Conservation (phyloP, 2,329 filamentous ascomycete species). For the Huntiella omanensis region DNA sequence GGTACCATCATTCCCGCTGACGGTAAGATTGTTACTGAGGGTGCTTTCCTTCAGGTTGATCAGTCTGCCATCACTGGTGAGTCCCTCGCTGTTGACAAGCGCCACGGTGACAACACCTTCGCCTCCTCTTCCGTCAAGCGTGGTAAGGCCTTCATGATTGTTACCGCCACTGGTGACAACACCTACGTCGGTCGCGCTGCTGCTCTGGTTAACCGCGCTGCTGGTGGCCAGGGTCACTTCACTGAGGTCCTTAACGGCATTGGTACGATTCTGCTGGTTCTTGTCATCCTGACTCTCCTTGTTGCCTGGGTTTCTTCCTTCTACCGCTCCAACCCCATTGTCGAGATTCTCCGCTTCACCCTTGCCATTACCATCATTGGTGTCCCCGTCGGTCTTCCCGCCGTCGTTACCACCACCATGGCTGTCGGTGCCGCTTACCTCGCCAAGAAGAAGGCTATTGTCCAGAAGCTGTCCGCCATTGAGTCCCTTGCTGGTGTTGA, state of each 20-base stretch:
- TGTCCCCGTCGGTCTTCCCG: conserved; percentile 82
- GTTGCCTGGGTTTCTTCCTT: conserved; percentile 75
- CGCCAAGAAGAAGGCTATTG: conserved; percentile 81
- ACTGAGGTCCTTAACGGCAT: conserved; percentile 81
- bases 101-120: conserved; percentile 62
- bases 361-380: conserved; percentile 80
- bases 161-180: conserved; percentile 72
- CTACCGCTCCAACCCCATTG: conserved; percentile 69
- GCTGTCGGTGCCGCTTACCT: conserved; percentile 82
- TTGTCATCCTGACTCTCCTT: conserved; percentile 64
- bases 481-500: conserved; percentile 84
- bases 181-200: conserved; percentile 82
- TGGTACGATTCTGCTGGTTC: conserved; percentile 56
- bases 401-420: conserved; percentile 88
- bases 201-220: conserved; percentile 63
- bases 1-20: conserved; percentile 84
- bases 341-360: conserved; percentile 65
- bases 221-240: conserved; percentile 63
- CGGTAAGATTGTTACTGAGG: conserved; percentile 66
- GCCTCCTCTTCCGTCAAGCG: conserved; percentile 80
- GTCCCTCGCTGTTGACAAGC: conserved; percentile 80
- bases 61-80: conserved; percentile 86
- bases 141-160: conserved; percentile 66
- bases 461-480: conserved; percentile 81
- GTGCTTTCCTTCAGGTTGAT: conserved; percentile 74